Percentiles rank a stretch among this genome's conserved stretches.
Conservation (phyloP, 495 filamentous ascomycete genomes). For the Penicillium atrosanguineum region DNA sequence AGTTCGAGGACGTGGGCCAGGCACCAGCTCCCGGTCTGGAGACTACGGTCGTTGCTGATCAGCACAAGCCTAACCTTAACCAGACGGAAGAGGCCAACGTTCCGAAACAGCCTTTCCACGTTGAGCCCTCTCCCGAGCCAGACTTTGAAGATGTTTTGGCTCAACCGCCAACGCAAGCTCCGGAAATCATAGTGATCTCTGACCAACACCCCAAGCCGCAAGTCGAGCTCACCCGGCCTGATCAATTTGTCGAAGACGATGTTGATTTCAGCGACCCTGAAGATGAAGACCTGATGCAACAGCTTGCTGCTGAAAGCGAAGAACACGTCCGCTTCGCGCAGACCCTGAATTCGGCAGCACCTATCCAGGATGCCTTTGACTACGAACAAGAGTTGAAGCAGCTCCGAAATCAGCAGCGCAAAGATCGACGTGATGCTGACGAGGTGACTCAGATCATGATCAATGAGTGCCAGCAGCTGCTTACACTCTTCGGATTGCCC, state of each 20-base stretch:
- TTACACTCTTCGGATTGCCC: constrained; percentile 86
- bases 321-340: constrained; percentile 92
- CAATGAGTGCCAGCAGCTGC: constrained; percentile 86
- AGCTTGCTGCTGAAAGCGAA: constrained; percentile 83
- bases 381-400: constrained; percentile 86
- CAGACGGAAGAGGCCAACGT: background rate
- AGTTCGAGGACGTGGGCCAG: background rate
- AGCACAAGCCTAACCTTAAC: background rate
- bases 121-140: constrained; percentile 45
- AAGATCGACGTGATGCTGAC: constrained; percentile 91
- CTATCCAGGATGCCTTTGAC: constrained; percentile 61
- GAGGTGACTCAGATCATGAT: constrained; percentile 95
- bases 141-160: constrained; percentile 51
- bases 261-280: constrained; percentile 78
- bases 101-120: background rate
- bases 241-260: constrained; percentile 34
- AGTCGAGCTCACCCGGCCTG: constrained; percentile 24
- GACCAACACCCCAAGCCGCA: constrained; percentile 11
- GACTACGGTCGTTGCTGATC: background rate
- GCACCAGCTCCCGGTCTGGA: background rate
- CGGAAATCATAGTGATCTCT: constrained; percentile 7
- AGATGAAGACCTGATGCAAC: constrained; percentile 81
- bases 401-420: constrained; percentile 88
- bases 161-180: constrained; percentile 1
- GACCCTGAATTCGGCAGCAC: constrained; percentile 65